phyloP scores from a whole-genome alignment of 176 grass and related monocot genomes.

The Pontederia crassipes region DNA sequence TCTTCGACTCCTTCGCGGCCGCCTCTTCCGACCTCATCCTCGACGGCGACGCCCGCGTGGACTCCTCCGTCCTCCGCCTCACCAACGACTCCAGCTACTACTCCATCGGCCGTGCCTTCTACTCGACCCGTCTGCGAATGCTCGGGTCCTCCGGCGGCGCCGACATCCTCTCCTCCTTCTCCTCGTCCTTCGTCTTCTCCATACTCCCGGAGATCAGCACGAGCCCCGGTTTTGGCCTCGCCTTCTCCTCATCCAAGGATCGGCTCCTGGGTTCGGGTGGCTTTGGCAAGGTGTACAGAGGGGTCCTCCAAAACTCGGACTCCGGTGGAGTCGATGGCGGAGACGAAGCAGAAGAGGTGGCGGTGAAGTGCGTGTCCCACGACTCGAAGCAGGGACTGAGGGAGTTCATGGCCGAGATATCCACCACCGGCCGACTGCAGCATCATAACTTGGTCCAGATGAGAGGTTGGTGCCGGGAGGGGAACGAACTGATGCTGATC shows the following conservation, averaged over 20 bases:
- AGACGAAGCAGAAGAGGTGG: conserved; percentile 1
- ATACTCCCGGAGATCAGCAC: conserved; percentile 23
- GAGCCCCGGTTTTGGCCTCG: conserved; percentile 36
- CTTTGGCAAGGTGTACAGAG: conserved; percentile 39
- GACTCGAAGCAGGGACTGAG: conserved; percentile 31
- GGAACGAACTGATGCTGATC: conserved; percentile 28
- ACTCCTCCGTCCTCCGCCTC: conserved; percentile 6
- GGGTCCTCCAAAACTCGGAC: conserved; percentile 18
- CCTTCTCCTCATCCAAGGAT: conserved; percentile 19
- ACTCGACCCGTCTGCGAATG: neutral
- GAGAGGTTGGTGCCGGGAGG: conserved; percentile 30
- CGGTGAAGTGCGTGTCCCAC: conserved; percentile 33
- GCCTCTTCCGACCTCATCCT: conserved; percentile 14
- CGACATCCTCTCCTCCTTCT: conserved; percentile 29
- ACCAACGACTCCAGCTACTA: conserved; percentile 20
- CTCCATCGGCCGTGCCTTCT: conserved; percentile 14
- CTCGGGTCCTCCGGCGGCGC: neutral
- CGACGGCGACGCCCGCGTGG: conserved; percentile 13
- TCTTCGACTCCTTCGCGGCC: conserved; percentile 15
- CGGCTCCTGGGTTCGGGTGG: conserved; percentile 32
- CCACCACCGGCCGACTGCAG: conserved; percentile 23
- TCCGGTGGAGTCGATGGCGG: too few relatives aligned
- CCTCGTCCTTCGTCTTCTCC: conserved; percentile 44
- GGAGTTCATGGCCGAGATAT: conserved; percentile 39
- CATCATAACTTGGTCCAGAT: conserved; percentile 43